Base-by-base conservation (phyloP, 208 protist genomes). In the Trypanosoma cruzi region DNA sequence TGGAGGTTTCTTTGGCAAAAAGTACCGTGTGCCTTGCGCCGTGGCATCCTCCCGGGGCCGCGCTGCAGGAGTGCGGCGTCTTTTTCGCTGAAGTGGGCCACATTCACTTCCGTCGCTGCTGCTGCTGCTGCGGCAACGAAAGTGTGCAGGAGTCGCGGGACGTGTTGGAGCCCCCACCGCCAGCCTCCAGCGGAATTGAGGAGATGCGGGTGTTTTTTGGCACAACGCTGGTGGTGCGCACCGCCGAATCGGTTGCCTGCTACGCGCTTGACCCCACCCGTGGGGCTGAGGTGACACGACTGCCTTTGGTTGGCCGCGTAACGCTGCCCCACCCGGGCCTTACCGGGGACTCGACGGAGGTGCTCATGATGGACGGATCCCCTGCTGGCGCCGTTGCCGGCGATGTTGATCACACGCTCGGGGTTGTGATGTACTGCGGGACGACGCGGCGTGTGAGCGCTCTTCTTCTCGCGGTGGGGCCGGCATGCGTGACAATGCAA, bases 1-100 rank as follows among this genome's bases (percentile, higher is more conserved):
- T 6, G 28, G 50, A n/a, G 29, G 46, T 67, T 31, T 31, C 34
- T 26, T 14, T 54, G 46, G 29, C 66, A 18, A 18, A 28, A 20
- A 42, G 36, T 49, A n/a, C 29, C 22, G 68, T 52, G 29, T 32
- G 34, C 34, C 86, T 75, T 37, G 77, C 77, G 55, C 79, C 84
- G 50, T 88, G 84, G 84, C 63, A 83, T 26, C 62, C 79, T 7
- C 78, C 73, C 10, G 84, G 66, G 59, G 57, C 74, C 42, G 32
- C 72, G 22, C 67, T 71, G 49, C 68, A 65, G 24, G 59, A 73
- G 18, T 64, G 67, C 32, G 67, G 67, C 48, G 58, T 73, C 11
- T 73, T 64, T 53, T 57, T 63, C 48, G 42, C 48, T n/a, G 55
- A 65, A 5, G 32, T 14, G 14, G 34, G 42, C 31, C 52, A 34